Evolutionary conservation across 2,329 filamentous ascomycete species (phyloP), one percentile per base, ranked within the genome.

Genomic region (Colletotrichum navitas): DNA sequence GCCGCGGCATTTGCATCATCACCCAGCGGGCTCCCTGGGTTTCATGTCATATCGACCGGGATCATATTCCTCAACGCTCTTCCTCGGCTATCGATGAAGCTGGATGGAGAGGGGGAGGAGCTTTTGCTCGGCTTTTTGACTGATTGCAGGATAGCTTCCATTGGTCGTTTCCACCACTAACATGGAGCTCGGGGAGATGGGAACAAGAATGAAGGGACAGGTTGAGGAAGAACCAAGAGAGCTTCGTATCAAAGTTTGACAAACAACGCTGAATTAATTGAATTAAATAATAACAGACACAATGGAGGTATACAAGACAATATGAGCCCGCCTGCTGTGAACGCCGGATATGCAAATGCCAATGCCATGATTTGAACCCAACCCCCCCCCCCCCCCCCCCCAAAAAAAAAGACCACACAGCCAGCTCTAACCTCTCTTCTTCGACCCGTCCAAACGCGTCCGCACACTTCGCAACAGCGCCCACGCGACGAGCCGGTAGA

Each of bases 401-500:
- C n/a, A n/a, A n/a, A n/a, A n/a, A n/a, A n/a, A 21, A 34, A 29
- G 3, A 21, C 7, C 29, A 34, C 7, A 41, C 12, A 21, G 11
- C 5, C 24, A 8, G 0, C 12, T 39, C 41, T 52, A 51, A 56
- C 72, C 77, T 39, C 59, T 77, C 45, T 77, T 80, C 73, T 78
- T 81, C 88, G 88, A 90, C 71, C 59, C 59, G 11, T 72, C 68
- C 18, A 63, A 6, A 7, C 86, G 83, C 64, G 84, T 87, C 76
- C 89, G 85, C 73, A 85, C 85, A 16, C 83, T 76, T 76, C 87
- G 87, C 73, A 93, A 74, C 56, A 92, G 72, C 3, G 81, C 77
- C 84, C 89, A 93, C 0, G 90, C 89, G 12, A 93, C 76, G 3
- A 92, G 41, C 11, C 93, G 83, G 80, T 94, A 94, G 8, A 87